Evolutionary conservation across 148 eudicot genomes (phyloP).

Genomic region (Euryodendron excelsum): DNA sequence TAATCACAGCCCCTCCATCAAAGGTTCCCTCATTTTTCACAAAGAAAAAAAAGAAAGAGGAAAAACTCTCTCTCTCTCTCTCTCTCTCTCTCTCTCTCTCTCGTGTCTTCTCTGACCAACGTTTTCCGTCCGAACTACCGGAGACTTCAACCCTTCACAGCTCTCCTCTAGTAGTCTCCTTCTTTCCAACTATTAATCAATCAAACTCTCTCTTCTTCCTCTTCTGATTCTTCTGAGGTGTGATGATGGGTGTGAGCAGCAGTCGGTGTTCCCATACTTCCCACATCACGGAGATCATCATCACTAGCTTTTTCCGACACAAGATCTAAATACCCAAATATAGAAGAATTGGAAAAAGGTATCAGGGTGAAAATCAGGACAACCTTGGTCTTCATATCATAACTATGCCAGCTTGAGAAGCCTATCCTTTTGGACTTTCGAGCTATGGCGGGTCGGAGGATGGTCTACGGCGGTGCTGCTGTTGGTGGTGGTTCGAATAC

Average conservation of each 20-base stretch:
- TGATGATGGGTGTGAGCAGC: constrained; percentile 54
- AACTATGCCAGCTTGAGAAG: constrained; percentile 25
- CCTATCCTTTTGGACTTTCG: not conserved
- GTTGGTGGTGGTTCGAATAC: constrained; percentile 15
- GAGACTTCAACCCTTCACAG: not conserved
- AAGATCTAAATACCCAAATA: constrained; percentile 29
- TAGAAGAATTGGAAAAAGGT: not conserved
- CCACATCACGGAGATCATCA: constrained; percentile 80
- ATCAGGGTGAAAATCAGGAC: constrained; percentile 6
- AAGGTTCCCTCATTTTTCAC: not conserved
- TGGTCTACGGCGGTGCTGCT: constrained; percentile 28
- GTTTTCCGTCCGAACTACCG: not conserved
- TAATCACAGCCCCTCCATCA: not conserved
- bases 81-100: constrained; percentile 14
- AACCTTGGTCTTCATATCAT: not conserved
- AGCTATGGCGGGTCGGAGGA: constrained; percentile 42
- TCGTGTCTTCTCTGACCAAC: not conserved
- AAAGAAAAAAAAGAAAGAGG: not conserved
- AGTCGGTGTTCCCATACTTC: constrained; percentile 74
- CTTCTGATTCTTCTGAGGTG: not conserved
- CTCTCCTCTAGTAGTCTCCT: not conserved
- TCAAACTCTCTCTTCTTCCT: not conserved
- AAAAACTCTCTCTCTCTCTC: constrained; percentile 4
- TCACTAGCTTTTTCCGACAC: constrained; percentile 93
- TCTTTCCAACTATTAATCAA: not conserved